Conservation (phyloP, 2,329 filamentous ascomycete genomes). For the Aspergillus chevalieri region DNA sequence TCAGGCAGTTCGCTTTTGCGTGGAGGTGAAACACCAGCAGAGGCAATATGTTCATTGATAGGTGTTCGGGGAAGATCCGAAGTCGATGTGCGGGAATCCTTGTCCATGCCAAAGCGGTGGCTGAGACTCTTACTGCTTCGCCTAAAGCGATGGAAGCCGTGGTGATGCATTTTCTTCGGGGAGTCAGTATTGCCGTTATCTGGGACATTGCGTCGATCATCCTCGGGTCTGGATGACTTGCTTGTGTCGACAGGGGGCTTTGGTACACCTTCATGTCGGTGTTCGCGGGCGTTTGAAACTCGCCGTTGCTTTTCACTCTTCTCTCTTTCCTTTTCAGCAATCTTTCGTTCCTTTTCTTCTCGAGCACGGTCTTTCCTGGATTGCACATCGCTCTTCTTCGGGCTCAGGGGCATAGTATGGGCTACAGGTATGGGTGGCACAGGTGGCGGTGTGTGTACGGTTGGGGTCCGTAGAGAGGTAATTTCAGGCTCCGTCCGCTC, state of each 20-base stretch:
- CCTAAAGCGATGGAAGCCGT: slow-evolving; percentile 59
- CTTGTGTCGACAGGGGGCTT: slow-evolving; percentile 61
- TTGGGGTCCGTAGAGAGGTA: slow-evolving; percentile 2
- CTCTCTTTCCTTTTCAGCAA: slow-evolving; percentile 42
- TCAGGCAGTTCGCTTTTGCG: slow-evolving; percentile 11
- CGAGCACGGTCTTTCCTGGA: slow-evolving; percentile 61
- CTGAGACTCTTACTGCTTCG: slow-evolving; percentile 73
- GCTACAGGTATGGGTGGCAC: slow-evolving; percentile 25
- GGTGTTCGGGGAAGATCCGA: slow-evolving; percentile 18
- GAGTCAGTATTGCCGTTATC: slow-evolving; percentile 38
- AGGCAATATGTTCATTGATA: slow-evolving; percentile 13
- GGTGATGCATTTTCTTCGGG: slow-evolving; percentile 32
- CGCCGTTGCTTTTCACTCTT: slow-evolving; percentile 52
- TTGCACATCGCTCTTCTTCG: slow-evolving; percentile 58
- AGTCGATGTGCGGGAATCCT: slow-evolving; percentile 28
- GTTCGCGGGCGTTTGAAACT: slow-evolving; percentile 53
- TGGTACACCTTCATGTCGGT: slow-evolving; percentile 50
- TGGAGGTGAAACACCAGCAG: slow-evolving; percentile 6
- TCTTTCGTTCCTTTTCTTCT: slow-evolving; percentile 55
- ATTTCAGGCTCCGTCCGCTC: slow-evolving; percentile 24
- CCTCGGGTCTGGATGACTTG: slow-evolving; percentile 56
- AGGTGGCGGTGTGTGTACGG: slow-evolving; percentile 11
- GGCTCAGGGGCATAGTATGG: slow-evolving; percentile 32
- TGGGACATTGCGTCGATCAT: slow-evolving; percentile 32
- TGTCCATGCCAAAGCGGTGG: slow-evolving; percentile 54